Evolutionary conservation across 768 basidiomycete species (phyloP).

Genomic region (Lactifluus pinguis): DNA sequence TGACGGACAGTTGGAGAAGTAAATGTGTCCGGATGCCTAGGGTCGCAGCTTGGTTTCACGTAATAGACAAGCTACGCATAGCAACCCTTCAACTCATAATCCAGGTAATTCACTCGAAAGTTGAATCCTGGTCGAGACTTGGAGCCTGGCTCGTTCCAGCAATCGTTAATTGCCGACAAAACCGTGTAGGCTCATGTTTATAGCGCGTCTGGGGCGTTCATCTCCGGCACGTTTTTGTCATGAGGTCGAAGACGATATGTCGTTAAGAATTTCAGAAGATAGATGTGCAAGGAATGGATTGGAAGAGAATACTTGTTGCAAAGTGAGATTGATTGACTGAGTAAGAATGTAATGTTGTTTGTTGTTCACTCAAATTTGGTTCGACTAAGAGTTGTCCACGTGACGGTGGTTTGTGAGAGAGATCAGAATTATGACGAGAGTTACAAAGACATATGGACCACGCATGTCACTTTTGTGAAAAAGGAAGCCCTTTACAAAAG

Average conservation of each 20-base stretch:
- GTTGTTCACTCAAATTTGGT: background rate
- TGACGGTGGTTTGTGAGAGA: background rate
- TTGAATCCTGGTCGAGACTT: conserved; percentile 1
- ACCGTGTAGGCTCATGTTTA: background rate
- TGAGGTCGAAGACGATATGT: conserved; percentile 15
- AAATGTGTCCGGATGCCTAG: background rate
- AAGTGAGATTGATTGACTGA: background rate
- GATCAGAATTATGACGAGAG: conserved; percentile 1
- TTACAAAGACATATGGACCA: conserved; percentile 10
- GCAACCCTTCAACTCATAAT: conserved; percentile 1
- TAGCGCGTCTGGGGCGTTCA: background rate
- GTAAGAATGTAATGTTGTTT: background rate
- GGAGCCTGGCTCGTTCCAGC: conserved; percentile 5
- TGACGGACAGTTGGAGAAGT: background rate
- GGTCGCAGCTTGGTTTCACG: background rate
- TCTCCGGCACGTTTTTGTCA: conserved; percentile 6
- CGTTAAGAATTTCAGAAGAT: background rate
- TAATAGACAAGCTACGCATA: conserved; percentile 9
- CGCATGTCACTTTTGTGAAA: conserved; percentile 11
- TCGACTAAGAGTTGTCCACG: background rate
- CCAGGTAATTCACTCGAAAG: background rate
- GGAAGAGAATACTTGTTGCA: background rate
- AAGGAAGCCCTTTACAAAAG: conserved; percentile 3
- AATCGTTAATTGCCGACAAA: conserved; percentile 12
- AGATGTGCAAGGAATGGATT: background rate